Evolutionary conservation across 1,139 yeast species (phyloP), one percentile per base, ranked within the genome.

Genomic region (Sugiyamaella grinbergsii): DNA sequence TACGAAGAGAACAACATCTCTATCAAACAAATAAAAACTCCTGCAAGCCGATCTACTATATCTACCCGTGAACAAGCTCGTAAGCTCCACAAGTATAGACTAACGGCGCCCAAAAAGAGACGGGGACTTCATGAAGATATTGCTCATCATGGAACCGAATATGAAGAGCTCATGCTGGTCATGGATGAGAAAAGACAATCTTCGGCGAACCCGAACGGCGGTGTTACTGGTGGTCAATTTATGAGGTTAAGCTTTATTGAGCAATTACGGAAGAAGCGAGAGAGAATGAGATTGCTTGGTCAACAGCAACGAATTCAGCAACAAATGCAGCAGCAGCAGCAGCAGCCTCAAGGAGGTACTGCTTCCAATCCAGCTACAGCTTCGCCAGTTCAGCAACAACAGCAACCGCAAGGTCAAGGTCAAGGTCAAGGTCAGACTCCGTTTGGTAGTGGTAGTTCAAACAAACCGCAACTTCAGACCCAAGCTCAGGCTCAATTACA

Each of bases 91-190:
- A 52, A 29, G 18, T 62, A 60, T 52, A 58, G 71, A 13, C 54
- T 50, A 10, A 60, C 63, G 6, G 56, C 57, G 11, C 63, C 65
- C 19, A 54, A 59, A 24, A 58, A 58, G 49, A 56, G 49, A 10
- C 61, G 69, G 7, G 60, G 54, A 65, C 65, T 82, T 42, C 87
- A 82, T 60, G 88, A 82, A 61, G 87, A 82, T 55, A 66, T 75
- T 34, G 79, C 81, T 10, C 46, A 42, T 36, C 86, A 86, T 61
- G 84, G 87, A 32, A 66, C 71, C 41, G 95, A 90, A 58, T 90
- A 87, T 68, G 98, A 93, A 68, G 96, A 88, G 65, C 75, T 90
- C 64, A 91, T 93, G 98, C 71, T 81, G 36, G 68, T 77, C 31
- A 61, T 70, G 66, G 71, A 71, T 51, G 75, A 72, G 22, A 50